Base-by-base conservation (phyloP, 208 protist genomes). In the Crithidia fasciculata region DNA sequence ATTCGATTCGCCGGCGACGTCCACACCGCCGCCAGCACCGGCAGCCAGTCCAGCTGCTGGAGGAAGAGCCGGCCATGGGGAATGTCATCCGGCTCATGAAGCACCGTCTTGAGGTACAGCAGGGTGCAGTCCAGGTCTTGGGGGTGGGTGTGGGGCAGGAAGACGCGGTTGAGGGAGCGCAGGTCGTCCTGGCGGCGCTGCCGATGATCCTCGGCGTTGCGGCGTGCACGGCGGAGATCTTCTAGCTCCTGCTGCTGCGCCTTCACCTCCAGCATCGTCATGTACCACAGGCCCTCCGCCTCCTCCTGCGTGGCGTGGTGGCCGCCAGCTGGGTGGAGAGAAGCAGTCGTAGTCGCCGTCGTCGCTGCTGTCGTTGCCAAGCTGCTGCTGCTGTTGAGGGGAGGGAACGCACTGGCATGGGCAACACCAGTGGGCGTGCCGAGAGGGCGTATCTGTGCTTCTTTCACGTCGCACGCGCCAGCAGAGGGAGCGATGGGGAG, bases 261-360 rank as follows among this genome's bases (percentile, higher is more conserved):
- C 45, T 82, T 86, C 47, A 89, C 70, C 74, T 96, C 91, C 9
- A 94, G 68, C 77, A 85, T 77, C 53, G 78, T 73, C 65, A 86
- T 87, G 41, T 80, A 62, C 89, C 91, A 96, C 57, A 79, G 18
- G 36, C 69, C 75, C 57, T 95, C 86, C 13, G 69, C 58, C 47
- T 89, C 88, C 5, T 63, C 55, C 18, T 57, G 53, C 3, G 37
- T 57, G 18, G 44, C 37, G 36, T 9, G 44, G 36, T 18, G 41
- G 28, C n/a, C 43, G n/a, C 15, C 60, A 41, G 44, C 8, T 5
- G 4, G 37, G 15, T 16, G 10, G 8, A 47, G 9, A 36, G 43
- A 28, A 43, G 8, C 15, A 8, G 16, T 50, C 19, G 19, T 13
- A 36, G 54, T n/a, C 28, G 28, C 28, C 28, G 28, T 28, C 28